Evolutionary conservation across 495 filamentous ascomycete species (phyloP).

Genomic region (Viridothelium virens): DNA sequence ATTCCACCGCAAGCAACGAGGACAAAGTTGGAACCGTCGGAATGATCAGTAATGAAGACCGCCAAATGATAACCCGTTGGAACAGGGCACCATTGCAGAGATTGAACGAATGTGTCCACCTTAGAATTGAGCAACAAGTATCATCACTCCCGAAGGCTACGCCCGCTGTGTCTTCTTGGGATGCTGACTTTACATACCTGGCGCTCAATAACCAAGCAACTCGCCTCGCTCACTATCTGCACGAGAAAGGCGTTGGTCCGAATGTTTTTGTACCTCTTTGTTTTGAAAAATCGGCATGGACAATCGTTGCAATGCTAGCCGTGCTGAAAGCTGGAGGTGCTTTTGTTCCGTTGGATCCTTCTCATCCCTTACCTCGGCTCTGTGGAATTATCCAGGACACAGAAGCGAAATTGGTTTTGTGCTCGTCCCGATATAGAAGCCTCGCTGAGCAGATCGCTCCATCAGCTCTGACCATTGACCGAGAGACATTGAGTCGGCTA

Average conservation of each 20-base stretch:
- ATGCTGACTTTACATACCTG: constrained; percentile 44
- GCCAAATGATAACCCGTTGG: constrained; percentile 39
- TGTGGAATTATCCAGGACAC: constrained; percentile 23
- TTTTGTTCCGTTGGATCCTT: constrained; percentile 24
- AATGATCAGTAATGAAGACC: constrained; percentile 35
- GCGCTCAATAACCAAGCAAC: constrained; percentile 43
- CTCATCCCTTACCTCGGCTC: constrained; percentile 19
- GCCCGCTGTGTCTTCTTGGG: constrained; percentile 42
- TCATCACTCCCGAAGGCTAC: constrained; percentile 32
- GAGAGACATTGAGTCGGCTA: neutral
- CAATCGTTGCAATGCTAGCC: constrained; percentile 38
- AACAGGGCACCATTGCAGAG: constrained; percentile 36
- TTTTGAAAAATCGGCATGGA: constrained; percentile 43
- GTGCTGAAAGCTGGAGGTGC: constrained; percentile 27
- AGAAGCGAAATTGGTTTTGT: constrained; percentile 22
- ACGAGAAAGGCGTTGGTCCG: constrained; percentile 22
- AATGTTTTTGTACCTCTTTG: constrained; percentile 35
- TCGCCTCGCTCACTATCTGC: constrained; percentile 36
- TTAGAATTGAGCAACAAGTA: constrained; percentile 38
- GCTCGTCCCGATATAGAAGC: constrained; percentile 21
- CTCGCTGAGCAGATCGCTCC: constrained; percentile 21
- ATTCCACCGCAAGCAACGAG: neutral
- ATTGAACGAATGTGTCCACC: constrained; percentile 39
- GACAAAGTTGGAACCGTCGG: constrained; percentile 36
- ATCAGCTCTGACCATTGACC: constrained; percentile 17